These are phyloP conservation scores for Leishmania tarentolae DNA, from an alignment of 208 protist species.

Conservation along the genomic window DNA sequence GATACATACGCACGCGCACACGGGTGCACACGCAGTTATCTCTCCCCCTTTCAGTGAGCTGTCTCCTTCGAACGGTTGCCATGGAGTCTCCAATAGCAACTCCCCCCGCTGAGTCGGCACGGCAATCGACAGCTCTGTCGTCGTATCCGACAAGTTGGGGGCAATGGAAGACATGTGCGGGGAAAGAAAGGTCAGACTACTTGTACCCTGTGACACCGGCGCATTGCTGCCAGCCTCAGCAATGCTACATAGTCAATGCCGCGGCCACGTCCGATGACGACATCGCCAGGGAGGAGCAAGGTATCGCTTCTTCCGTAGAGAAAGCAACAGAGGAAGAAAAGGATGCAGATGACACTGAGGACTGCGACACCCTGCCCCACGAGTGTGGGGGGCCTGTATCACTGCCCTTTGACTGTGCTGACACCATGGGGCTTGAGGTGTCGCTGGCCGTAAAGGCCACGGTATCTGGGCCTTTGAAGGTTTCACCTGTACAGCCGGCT, in stretches of 20 bases:
- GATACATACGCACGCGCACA: background rate
- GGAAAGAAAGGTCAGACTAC: background rate
- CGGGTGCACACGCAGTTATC: background rate
- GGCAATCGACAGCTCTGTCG: background rate
- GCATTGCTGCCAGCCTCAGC: background rate
- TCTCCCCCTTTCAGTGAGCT: background rate
- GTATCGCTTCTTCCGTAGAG: background rate
- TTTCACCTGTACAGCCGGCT: background rate
- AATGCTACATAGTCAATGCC: background rate
- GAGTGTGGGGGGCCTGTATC: constrained; percentile 41
- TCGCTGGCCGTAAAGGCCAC: constrained; percentile 5
- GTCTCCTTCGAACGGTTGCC: background rate
- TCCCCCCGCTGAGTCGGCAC: background rate
- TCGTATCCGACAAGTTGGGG: background rate
- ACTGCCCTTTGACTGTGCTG: constrained; percentile 27
- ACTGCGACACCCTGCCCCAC: constrained; percentile 29
- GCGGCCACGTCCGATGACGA: background rate
- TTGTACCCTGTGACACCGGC: background rate
- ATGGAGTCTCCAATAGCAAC: background rate
- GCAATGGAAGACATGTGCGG: background rate
- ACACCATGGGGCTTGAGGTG: background rate
- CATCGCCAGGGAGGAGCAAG: background rate
- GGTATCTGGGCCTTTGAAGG: background rate
- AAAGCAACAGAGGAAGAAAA: background rate
- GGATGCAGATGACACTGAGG: constrained; percentile 1